Base-by-base conservation (phyloP, 352 stramenopile species). In the Hyaloperonospora brassicae region DNA sequence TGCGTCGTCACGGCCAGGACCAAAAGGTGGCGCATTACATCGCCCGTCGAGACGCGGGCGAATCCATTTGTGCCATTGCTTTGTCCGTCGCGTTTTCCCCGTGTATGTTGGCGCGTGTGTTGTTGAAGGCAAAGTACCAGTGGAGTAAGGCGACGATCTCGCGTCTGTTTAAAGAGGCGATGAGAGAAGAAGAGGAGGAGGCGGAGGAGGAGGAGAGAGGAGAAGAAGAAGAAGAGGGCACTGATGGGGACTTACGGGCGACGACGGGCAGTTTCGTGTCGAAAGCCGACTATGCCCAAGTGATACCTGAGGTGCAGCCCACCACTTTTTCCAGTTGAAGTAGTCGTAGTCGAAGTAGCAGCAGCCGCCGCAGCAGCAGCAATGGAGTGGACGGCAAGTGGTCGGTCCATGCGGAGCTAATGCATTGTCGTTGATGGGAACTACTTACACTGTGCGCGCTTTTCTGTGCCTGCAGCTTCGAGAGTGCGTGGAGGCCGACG, bases 71-170 rank as follows among this genome's bases (percentile, higher is more conserved):
- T 17, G 31, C 44, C 6, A 76, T 85, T 39, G 76, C 79, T 13
- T 59, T 17, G 55, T 70, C 66, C 5, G 66, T 83, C 17, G 52
- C 61, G 35, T 84, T 87, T 47, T 80, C 80, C 11, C 76, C 78
- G 13, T 91, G 77, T 49, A 84, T 89, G 72, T 55, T 91, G 43
- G 78, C 69, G 21, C 73, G 80, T 0, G 51, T 86, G 24, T 51
- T 89, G 50, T 64, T 91, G 3, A 76, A 86, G 27, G 47, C 55
- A 23, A 70, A 79, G 22, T 73, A 76, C 51, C 66, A 65, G 11
- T 83, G 75, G 70, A 79, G 59, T 52, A 89, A 89, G 55, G 77
- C 70, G 10, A 83, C 67, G 2, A 83, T 86, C 54, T 86, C 73
- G 30, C 83, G 78, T 24, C 57, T 82, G 4, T 86, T 89, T 41